Percentiles rank a stretch among this genome's conserved stretches.
These are phyloP conservation scores for Populus hybrid DNA, from an alignment of 441 rosid species.

Conservation along the genomic window DNA sequence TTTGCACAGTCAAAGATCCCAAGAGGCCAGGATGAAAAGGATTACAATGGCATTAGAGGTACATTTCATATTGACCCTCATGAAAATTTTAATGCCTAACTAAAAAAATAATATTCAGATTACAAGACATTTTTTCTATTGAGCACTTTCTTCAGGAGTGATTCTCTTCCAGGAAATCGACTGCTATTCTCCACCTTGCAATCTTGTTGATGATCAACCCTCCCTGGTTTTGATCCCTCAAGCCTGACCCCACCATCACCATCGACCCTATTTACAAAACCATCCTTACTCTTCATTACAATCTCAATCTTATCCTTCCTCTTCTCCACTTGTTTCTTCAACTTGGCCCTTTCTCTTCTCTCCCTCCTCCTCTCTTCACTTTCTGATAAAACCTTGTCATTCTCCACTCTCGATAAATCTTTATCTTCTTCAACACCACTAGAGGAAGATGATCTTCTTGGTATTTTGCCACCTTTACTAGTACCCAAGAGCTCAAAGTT, in stretches of 20 bases:
- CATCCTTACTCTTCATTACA: constrained; percentile 16
- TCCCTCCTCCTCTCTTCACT: constrained; percentile 27
- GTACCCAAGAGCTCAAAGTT: no score
- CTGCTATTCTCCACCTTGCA: constrained; percentile 26
- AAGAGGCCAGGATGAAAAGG: background rate
- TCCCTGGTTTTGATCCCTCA: background rate
- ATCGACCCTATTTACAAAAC: constrained; percentile 12
- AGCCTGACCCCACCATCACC: background rate
- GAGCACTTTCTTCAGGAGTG: constrained; percentile 48
- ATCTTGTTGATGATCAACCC: constrained; percentile 14
- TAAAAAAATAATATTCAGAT: background rate
- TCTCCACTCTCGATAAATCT: constrained; percentile 17
- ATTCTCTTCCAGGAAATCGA: constrained; percentile 71
- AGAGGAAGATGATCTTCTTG: constrained; percentile 32
- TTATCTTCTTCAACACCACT: constrained; percentile 5
- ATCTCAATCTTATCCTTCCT: constrained; percentile 22
- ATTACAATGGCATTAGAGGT: background rate
- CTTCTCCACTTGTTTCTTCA: constrained; percentile 30
- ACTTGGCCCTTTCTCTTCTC: constrained; percentile 38
- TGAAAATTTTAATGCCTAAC: background rate
- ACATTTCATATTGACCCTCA: background rate
- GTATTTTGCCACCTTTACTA: constrained; percentile 41
- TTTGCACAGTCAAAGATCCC: background rate
- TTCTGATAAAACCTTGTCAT: constrained; percentile 10
- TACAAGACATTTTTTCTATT: constrained; percentile 22